Conservation (phyloP, 257 asterid species). For the Nicotiana otophora region DNA sequence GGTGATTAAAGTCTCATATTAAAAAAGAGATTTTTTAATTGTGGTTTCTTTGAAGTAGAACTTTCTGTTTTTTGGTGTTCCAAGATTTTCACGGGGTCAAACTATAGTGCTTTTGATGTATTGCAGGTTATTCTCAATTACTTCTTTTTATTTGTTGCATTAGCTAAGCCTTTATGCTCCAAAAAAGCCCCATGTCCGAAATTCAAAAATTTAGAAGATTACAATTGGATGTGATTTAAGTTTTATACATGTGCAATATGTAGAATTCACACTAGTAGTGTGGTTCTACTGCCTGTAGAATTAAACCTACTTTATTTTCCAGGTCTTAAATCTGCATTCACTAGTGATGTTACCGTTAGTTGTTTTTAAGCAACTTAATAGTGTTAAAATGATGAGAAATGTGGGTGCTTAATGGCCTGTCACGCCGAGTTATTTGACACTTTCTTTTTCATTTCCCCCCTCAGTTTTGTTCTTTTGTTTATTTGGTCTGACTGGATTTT, state of each 20-base stretch:
- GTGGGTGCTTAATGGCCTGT: not conserved
- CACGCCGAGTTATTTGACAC: not conserved
- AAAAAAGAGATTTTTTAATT: not conserved
- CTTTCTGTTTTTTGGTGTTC: not conserved
- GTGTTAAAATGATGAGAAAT: not conserved
- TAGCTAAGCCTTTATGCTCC: not conserved
- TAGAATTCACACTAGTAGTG: not conserved
- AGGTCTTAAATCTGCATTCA: not conserved
- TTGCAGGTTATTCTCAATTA: not conserved
- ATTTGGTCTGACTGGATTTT: not conserved
- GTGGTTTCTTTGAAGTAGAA: not conserved
- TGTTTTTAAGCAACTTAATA: not conserved
- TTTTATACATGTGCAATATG: not conserved
- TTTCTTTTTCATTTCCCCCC: not conserved
- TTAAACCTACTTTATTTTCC: not conserved
- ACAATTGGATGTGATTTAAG: not conserved
- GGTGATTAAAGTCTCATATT: not conserved
- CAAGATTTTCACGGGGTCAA: not conserved
- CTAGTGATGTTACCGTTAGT: not conserved
- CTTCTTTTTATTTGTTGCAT: not conserved
- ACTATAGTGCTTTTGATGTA: not conserved
- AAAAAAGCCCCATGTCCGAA: too few species aligned
- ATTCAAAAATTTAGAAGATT: not conserved
- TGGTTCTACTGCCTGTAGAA: not conserved
- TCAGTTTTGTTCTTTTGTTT: not conserved